These are phyloP conservation scores for Grosmannia huntii DNA, from an alignment of 2,329 filamentous ascomycete species.

Conservation along the genomic window DNA sequence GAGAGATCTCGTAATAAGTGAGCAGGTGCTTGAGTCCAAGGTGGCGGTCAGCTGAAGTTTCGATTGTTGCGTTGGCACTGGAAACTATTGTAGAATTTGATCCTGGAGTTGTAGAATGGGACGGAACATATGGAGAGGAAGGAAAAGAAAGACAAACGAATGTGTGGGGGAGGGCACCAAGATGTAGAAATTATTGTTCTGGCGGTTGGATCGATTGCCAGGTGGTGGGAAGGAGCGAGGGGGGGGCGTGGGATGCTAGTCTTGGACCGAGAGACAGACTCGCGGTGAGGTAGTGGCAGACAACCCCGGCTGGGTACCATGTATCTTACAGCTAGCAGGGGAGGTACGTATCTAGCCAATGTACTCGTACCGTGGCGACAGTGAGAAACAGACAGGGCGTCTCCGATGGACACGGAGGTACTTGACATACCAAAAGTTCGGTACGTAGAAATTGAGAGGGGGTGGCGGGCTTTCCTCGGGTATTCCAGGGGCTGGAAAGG, in stretches of 20 bases:
- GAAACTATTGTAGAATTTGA: background rate
- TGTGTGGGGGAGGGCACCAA: conserved; percentile 14
- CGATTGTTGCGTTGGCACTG: background rate
- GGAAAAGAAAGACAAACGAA: conserved; percentile 2
- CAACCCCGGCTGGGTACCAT: conserved; percentile 8
- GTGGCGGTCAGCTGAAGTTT: background rate
- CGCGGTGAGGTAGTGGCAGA: conserved; percentile 14
- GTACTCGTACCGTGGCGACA: conserved; percentile 1
- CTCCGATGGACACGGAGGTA: background rate
- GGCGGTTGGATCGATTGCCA: conserved; percentile 10
- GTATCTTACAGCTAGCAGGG: conserved; percentile 10
- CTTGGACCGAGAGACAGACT: conserved; percentile 11
- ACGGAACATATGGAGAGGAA: conserved; percentile 2
- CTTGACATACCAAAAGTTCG: background rate
- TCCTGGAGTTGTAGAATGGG: background rate
- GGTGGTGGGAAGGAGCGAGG: conserved; percentile 9
- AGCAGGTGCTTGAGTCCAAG: background rate
- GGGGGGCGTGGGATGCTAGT: conserved; percentile 12
- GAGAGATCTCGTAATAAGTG: background rate
- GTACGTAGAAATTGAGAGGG: conserved; percentile 1
- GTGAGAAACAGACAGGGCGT: background rate
- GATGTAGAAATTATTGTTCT: conserved; percentile 15
- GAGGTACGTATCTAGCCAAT: background rate
- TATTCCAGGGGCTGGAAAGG: conserved; percentile 1
- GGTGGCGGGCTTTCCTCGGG: conserved; percentile 2